These are phyloP conservation scores for Verticillium nubilum DNA, from an alignment of 2,329 filamentous ascomycete genomes.

Conservation along the genomic window DNA sequence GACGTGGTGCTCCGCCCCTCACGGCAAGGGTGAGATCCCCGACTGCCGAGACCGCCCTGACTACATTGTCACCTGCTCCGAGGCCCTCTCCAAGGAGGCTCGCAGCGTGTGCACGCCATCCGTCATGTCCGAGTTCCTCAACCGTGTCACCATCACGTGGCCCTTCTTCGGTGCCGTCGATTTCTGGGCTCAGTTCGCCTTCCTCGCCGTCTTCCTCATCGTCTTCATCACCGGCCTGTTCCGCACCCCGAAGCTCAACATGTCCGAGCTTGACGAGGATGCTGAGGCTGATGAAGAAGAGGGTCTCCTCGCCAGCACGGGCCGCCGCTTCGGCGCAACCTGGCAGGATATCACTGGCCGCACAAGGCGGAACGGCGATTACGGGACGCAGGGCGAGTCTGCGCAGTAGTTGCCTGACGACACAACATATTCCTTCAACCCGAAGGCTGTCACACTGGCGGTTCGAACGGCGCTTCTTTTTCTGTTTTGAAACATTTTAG, in stretches of 20 bases:
- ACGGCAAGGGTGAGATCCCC: slow-evolving; percentile 58
- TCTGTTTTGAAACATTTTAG: neutral
- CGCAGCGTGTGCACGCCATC: slow-evolving; percentile 83
- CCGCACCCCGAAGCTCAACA: slow-evolving; percentile 70
- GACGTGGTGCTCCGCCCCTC: slow-evolving; percentile 78
- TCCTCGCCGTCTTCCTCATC: slow-evolving; percentile 76
- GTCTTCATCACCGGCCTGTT: slow-evolving; percentile 76
- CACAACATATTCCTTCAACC: neutral
- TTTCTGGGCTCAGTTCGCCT: slow-evolving; percentile 95
- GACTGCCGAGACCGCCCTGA: slow-evolving; percentile 69
- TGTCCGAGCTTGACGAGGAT: slow-evolving; percentile 78
- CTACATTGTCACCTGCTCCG: slow-evolving; percentile 76
- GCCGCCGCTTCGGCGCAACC: slow-evolving; percentile 74
- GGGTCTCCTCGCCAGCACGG: slow-evolving; percentile 77
- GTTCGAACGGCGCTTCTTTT: neutral
- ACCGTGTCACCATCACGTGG: slow-evolving; percentile 88
- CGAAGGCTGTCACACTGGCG: neutral
- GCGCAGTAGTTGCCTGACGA: neutral
- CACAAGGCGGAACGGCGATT: slow-evolving; percentile 14
- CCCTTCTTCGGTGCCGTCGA: slow-evolving; percentile 89
- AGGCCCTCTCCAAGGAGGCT: slow-evolving; percentile 65
- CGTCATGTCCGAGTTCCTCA: slow-evolving; percentile 87
- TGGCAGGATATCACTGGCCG: slow-evolving; percentile 81
- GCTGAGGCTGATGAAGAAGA: slow-evolving; percentile 92
- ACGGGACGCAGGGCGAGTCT: slow-evolving; percentile 4